Evolutionary conservation across 768 basidiomycete genomes (phyloP), one percentile per base, ranked within the genome.

Genomic region (Heimioporus sp.): DNA sequence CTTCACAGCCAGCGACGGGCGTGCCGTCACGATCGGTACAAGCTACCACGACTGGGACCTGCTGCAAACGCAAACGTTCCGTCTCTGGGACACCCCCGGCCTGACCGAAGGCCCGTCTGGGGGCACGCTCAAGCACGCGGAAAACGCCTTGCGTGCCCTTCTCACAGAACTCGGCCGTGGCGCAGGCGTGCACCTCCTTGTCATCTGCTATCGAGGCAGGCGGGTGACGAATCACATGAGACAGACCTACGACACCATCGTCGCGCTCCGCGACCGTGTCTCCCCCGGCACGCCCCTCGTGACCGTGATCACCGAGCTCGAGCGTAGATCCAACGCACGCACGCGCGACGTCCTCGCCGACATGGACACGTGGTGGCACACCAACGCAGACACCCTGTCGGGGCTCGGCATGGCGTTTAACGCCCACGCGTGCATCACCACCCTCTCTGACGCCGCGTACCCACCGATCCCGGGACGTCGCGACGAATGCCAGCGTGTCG

Each of bases 1-100:
- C 10, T 4, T 48, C 31, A 44, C 48, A 2, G 13, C 46, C 5
- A 65, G 57, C 40, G 57, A 63, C 28, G 63, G 38, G 21, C 16
- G 47, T 32, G 59, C 62, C 13, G 52, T 54, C 38, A 63, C 62
- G 16, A 38, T 52, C 11, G 49, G 60, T 24, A 63, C 63, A n/a
- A 62, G 53, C 32, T 64, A 56, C 38, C 57, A 64, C 7, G 62
- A 64, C 42, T 64, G 63, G 63, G 30, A 51, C 10, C 52, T 59
- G 48, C 42, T 48, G 46, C 41, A 59, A 51, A 51, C 54, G 0
- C 63, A 65, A 24, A 65, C 52, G 1, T 65, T 63, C 10, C 62
- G 62, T 49, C 57, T 64, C 31, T 64, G 62, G 62, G 62, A 64
- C 35, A 64, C 62, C 8, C 62, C 62, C 0, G 62, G 62, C 15